A percentile compares a stretch with the other conserved stretches of the same genome.
Evolutionary conservation across 768 basidiomycete genomes (phyloP).

Genomic region (Trametes cingulata): DNA sequence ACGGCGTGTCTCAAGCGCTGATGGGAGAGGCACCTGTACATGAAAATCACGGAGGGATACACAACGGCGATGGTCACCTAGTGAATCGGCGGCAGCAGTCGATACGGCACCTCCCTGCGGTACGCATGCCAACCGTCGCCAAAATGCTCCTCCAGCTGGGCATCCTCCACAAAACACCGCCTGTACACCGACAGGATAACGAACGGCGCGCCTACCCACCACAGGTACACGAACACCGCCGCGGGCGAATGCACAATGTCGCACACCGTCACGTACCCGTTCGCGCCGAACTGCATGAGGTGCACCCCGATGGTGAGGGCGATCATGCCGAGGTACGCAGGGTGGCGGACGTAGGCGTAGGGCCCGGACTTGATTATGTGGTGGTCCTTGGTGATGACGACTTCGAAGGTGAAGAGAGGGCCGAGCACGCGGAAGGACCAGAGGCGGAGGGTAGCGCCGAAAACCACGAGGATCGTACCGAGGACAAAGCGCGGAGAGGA

Average conservation of each 20-base stretch:
- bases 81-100: slow-evolving; percentile 25
- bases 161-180: slow-evolving; percentile 27
- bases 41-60: no score
- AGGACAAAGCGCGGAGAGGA: slow-evolving; percentile 6
- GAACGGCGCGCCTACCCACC: background rate
- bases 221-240: background rate
- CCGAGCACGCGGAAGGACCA: slow-evolving; percentile 37
- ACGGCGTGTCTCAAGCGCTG: no score
- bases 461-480: slow-evolving; percentile 5
- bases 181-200: background rate
- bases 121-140: slow-evolving; percentile 27
- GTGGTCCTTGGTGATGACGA: slow-evolving; percentile 36
- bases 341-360: slow-evolving; percentile 39
- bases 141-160: slow-evolving; percentile 23
- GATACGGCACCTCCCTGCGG: slow-evolving; percentile 21
- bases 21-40: no score
- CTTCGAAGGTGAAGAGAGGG: slow-evolving; percentile 38
- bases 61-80: background rate
- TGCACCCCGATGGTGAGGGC: slow-evolving; percentile 17
- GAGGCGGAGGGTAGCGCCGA: slow-evolving; percentile 20
- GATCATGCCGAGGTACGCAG: slow-evolving; percentile 33
- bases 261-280: slow-evolving; percentile 5
- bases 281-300: slow-evolving; percentile 1
- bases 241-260: background rate
- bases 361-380: slow-evolving; percentile 37